Evolutionary conservation across 805 yeast genomes (phyloP).

Genomic region (Scheffersomyces coipomensis): DNA sequence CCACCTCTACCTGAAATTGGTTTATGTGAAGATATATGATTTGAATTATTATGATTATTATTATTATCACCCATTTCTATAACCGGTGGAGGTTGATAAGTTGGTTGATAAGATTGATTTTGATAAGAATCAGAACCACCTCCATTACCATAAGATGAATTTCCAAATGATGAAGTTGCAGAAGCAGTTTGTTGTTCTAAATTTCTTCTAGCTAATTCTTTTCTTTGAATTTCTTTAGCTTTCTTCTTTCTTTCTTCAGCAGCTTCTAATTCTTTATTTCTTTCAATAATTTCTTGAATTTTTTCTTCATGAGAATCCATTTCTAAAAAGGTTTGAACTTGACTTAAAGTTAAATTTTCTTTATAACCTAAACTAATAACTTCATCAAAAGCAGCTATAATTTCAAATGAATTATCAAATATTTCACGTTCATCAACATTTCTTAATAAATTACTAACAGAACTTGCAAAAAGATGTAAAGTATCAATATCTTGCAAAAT

Average conservation of each 20-base stretch:
- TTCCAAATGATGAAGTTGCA: slow-evolving; percentile 22
- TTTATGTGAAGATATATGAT: slow-evolving; percentile 16
- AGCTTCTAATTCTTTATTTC: slow-evolving; percentile 95
- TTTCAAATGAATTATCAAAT: slow-evolving; percentile 80
- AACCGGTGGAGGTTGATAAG: slow-evolving; percentile 25
- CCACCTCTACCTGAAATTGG: slow-evolving; percentile 56
- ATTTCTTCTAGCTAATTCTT: slow-evolving; percentile 65
- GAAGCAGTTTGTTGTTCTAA: slow-evolving; percentile 46
- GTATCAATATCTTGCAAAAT: slow-evolving; percentile 94
- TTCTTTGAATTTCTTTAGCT: slow-evolving; percentile 86
- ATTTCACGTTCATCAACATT: slow-evolving; percentile 79
- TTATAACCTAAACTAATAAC: slow-evolving; percentile 85
- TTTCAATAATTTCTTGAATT: slow-evolving; percentile 95
- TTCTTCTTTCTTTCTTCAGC: slow-evolving; percentile 94
- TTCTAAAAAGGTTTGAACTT: slow-evolving; percentile 84
- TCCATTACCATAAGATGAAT: slow-evolving; percentile 2
- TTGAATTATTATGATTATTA: background rate
- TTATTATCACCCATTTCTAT: slow-evolving; percentile 13
- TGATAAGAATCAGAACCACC: slow-evolving; percentile 14
- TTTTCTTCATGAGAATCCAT: slow-evolving; percentile 99
- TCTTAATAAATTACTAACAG: slow-evolving; percentile 72
- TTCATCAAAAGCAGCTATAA: slow-evolving; percentile 91
- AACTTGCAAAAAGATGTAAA: slow-evolving; percentile 77
- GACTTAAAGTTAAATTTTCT: slow-evolving; percentile 78
- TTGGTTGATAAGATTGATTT: slow-evolving; percentile 23